phyloP scores from a whole-genome alignment of 352 stramenopile genomes.

The Phytophthora cryptogea region DNA sequence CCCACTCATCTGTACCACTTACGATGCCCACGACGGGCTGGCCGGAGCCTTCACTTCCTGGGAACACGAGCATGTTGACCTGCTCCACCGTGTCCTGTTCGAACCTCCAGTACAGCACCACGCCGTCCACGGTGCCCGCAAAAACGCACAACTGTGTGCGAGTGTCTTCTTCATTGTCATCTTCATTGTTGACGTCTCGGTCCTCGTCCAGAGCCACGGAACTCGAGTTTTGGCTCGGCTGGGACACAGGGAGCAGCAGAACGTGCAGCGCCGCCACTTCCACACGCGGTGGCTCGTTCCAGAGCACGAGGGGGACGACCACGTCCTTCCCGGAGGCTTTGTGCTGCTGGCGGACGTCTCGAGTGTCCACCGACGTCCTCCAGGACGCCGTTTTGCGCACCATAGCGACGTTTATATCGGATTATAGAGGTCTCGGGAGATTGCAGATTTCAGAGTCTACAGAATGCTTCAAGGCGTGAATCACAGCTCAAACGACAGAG shows the following conservation, averaged over 20 bases:
- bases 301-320: conserved; percentile 73
- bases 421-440: neutral
- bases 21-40: conserved; percentile 59
- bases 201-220: conserved; percentile 34
- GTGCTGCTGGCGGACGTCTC: conserved; percentile 13
- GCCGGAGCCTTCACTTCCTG: conserved; percentile 16
- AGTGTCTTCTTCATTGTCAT: conserved; percentile 38
- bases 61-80: conserved; percentile 68
- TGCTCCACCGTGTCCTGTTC: conserved; percentile 62
- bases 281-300: conserved; percentile 57
- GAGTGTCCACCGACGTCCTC: conserved; percentile 17
- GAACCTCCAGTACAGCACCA: conserved; percentile 77
- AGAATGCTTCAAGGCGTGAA: conserved; percentile 3
- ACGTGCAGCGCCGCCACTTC: conserved; percentile 64
- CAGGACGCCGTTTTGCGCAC: conserved; percentile 24
- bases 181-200: conserved; percentile 31
- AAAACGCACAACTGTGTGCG: conserved; percentile 71
- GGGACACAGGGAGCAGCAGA: conserved; percentile 60
- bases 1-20: conserved; percentile 79
- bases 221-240: conserved; percentile 74
- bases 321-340: conserved; percentile 42
- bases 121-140: conserved; percentile 62
- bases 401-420: conserved; percentile 10
- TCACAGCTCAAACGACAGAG: neutral
- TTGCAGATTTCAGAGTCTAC: conserved; percentile 1